Conservation (phyloP, 495 filamentous ascomycete genomes). For the Penicillium chermesinum region DNA sequence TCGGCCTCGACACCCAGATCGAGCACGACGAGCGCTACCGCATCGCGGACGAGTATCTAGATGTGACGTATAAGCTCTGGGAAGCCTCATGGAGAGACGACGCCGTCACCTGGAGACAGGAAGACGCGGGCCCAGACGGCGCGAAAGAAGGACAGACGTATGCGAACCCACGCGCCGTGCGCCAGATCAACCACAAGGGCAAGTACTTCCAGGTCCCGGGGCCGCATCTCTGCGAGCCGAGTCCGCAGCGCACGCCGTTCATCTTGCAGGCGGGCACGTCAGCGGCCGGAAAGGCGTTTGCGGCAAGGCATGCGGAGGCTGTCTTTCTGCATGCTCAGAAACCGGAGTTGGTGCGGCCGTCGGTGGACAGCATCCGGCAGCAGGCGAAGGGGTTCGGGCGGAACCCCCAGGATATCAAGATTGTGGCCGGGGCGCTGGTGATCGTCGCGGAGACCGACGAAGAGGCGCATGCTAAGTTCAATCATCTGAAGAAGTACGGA, state of each 20-base stretch:
- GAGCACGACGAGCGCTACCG: slow-evolving; percentile 65
- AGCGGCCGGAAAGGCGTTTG: slow-evolving; percentile 56
- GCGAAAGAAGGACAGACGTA: slow-evolving; percentile 41
- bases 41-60: slow-evolving; percentile 62
- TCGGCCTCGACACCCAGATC: slow-evolving; percentile 52
- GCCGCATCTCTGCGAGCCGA: slow-evolving; percentile 60
- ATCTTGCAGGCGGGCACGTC: slow-evolving; percentile 62
- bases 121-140: slow-evolving; percentile 14
- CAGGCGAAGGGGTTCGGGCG: slow-evolving; percentile 40
- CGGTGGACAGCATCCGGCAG: slow-evolving; percentile 45
- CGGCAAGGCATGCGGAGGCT: slow-evolving; percentile 54
- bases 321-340: slow-evolving; percentile 48
- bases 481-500: slow-evolving; percentile 41
- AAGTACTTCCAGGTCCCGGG: slow-evolving; percentile 62
- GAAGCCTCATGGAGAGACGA: slow-evolving; percentile 65
- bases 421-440: slow-evolving; percentile 45
- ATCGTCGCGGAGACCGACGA: slow-evolving; percentile 52
- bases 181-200: slow-evolving; percentile 61
- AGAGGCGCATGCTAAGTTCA: slow-evolving; percentile 47
- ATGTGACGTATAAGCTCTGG: slow-evolving; percentile 64
- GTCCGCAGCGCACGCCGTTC: slow-evolving; percentile 62
- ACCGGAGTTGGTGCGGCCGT: slow-evolving; percentile 40
- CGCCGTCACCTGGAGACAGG: slow-evolving; percentile 40
- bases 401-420: slow-evolving; percentile 45
- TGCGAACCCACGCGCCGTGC: slow-evolving; percentile 51